A percentile compares a stretch with the other conserved stretches of the same genome.
These are phyloP conservation scores for Tanozyma kutaoensis DNA, from an alignment of 805 yeast genomes.

Conservation along the genomic window DNA sequence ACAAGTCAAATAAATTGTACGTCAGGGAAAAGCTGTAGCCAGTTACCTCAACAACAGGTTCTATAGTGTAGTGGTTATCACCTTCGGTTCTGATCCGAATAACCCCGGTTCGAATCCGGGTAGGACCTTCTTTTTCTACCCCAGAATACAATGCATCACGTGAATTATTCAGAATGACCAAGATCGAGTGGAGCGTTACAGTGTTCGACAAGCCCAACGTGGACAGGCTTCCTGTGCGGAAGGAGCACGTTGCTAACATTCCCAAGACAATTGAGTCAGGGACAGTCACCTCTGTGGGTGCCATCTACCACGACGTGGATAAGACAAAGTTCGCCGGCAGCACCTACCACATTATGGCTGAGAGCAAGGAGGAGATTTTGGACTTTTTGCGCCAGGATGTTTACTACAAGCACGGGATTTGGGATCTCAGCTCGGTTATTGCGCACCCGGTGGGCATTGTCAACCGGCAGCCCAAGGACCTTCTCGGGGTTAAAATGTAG, in stretches of 20 bases:
- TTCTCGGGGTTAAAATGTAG: background rate
- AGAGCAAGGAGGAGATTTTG: slow-evolving; percentile 49
- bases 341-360: slow-evolving; percentile 48
- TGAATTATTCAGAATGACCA: no score
- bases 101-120: slow-evolving; percentile 84
- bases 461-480: slow-evolving; percentile 1
- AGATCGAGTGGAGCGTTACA: slow-evolving; percentile 34
- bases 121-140: slow-evolving; percentile 47
- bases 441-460: slow-evolving; percentile 33
- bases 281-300: slow-evolving; percentile 32
- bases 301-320: slow-evolving; percentile 32
- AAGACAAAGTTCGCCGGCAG: slow-evolving; percentile 56
- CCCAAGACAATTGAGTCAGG: slow-evolving; percentile 28
- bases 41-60: slow-evolving; percentile 3
- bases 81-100: slow-evolving; percentile 71
- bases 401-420: slow-evolving; percentile 52
- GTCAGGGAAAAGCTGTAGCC: background rate
- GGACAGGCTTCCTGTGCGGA: slow-evolving; percentile 40
- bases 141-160: no score
- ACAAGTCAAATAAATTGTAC: no score
- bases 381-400: slow-evolving; percentile 52
- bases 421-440: slow-evolving; percentile 58
- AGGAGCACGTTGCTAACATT: slow-evolving; percentile 37
- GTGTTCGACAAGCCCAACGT: slow-evolving; percentile 57
- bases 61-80: slow-evolving; percentile 74